Base-by-base conservation (phyloP, 306 rosid genomes). In the Lathyrus sativus region DNA sequence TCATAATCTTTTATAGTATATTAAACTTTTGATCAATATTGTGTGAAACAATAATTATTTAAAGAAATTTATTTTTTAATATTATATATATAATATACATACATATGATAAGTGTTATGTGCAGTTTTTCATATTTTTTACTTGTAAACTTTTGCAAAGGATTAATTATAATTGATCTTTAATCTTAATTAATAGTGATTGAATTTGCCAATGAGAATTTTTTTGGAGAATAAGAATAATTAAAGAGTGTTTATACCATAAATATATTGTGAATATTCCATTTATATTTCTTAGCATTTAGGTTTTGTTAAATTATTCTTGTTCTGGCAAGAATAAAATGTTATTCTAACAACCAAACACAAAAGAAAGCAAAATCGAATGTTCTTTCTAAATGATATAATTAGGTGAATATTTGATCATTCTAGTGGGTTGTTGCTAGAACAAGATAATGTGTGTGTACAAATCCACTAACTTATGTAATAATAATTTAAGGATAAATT, bases 261-360 rank as follows among this genome's bases (percentile, higher is more conserved):
- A 35, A 35, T 3, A 57, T 45, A 44, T 43, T 19, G 57, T 19
- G 57, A 11, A 48, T 45, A 49, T 41, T 41, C 44, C 14, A 19
- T 62, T 19, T n/a, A 43, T 22, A 29, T 75, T 46, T 67, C 48
- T 59, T 55, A 33, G 35, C 26, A 41, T 51, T 58, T 28, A 43
- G 19, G 56, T 71, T 77, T 59, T 58, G n/a, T 29, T 53, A 29
- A 18, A 62, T 53, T 66, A 72, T 77, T 72, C 59, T 64, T 57
- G 28, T 58, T 58, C 53, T 10, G 2, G 18, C 28, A 11, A 42
- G 19, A 42, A 42, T 29, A 38, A 42, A 60, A 59, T 66, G 42
- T 22, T 65, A 65, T 55, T 55, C 67, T 28, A 42, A 33, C 35
- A 39, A 13, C 38, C 51, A 46, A 13, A 44, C 64, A 57, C 28